phyloP scores from a whole-genome alignment of 805 yeast species.

The Blastobotrys terrestris region DNA sequence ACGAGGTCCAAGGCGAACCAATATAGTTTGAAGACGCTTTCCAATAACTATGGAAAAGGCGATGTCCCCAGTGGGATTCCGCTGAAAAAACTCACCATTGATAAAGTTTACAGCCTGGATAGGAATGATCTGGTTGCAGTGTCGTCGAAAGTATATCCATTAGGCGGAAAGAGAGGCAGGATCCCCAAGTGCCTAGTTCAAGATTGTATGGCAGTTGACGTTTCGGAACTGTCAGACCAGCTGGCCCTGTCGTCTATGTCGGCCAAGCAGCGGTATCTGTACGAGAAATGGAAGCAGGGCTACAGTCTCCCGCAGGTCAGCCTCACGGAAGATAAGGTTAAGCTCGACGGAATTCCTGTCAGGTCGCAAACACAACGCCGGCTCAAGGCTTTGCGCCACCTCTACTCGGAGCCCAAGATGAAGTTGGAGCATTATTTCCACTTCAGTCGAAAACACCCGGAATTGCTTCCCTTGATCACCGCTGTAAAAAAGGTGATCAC shows the following conservation, averaged over 20 bases:
- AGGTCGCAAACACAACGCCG: neutral
- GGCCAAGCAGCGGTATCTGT: neutral
- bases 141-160: no score
- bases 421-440: neutral
- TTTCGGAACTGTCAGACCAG: neutral
- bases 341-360: neutral
- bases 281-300: neutral
- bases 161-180: no score
- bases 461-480: no score
- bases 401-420: neutral
- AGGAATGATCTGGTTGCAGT: no score
- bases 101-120: no score
- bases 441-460: neutral
- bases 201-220: neutral
- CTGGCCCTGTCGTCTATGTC: neutral
- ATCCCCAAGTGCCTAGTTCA: neutral
- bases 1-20: no score
- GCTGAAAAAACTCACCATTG: no score
- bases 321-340: neutral
- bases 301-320: neutral
- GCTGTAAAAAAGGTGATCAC: no score
- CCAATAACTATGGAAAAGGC: no score
- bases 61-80: no score
- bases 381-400: neutral
- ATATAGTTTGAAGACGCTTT: no score